Percentiles rank a stretch among this genome's conserved stretches.
These are phyloP conservation scores for Blastobotrys persicus DNA, from an alignment of 1,139 yeast species.

Conservation along the genomic window DNA sequence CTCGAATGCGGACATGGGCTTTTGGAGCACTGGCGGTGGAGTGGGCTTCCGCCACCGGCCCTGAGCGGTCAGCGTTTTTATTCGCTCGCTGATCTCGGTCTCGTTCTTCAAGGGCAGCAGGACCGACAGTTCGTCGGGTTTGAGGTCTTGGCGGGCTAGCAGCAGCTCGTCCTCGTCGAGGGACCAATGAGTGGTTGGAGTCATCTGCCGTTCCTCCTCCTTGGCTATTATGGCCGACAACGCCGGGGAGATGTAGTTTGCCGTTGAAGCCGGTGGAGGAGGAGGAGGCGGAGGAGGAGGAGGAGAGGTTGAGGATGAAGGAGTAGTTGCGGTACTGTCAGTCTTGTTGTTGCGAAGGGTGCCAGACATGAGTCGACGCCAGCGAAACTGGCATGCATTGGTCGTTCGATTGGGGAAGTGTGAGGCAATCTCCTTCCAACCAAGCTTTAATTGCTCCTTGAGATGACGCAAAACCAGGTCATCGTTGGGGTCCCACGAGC, in stretches of 20 bases:
- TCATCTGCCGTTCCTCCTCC: constrained; percentile 11
- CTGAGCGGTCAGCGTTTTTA: constrained; percentile 44
- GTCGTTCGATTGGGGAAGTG: constrained; percentile 72
- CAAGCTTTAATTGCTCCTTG: constrained; percentile 68
- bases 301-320: constrained; percentile 9
- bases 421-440: constrained; percentile 78
- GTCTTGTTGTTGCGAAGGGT: constrained; percentile 32
- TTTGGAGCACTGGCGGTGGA: background rate
- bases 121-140: constrained; percentile 72
- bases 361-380: constrained; percentile 65
- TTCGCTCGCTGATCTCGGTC: constrained; percentile 66
- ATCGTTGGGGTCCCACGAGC: constrained; percentile 78
- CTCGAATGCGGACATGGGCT: constrained; percentile 21
- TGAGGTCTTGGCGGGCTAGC: constrained; percentile 57
- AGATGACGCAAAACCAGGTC: constrained; percentile 65
- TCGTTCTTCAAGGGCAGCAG: constrained; percentile 71
- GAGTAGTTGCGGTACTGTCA: constrained; percentile 15
- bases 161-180: constrained; percentile 75
- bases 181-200: constrained; percentile 39
- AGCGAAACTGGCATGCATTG: constrained; percentile 79
- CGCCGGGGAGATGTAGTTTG: constrained; percentile 7
- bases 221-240: constrained; percentile 7
- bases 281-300: constrained; percentile 12
- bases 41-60: background rate
- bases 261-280: constrained; percentile 6